These are phyloP conservation scores for Rhododendron henanense DNA, from an alignment of 148 eudicot genomes.

Conservation along the genomic window DNA sequence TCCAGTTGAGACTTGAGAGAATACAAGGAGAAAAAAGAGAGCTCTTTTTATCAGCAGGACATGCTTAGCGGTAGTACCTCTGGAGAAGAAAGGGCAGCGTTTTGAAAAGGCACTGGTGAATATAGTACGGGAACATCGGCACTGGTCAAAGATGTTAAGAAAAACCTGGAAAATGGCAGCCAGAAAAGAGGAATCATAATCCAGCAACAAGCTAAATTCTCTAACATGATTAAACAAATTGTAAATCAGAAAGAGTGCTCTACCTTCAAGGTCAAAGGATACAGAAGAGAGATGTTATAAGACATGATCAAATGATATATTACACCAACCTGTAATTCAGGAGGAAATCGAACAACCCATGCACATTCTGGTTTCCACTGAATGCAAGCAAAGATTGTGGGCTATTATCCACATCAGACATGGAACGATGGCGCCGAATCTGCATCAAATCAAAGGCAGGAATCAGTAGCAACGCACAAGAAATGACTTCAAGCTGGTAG, in stretches of 20 bases:
- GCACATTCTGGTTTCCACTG: conserved; percentile 66
- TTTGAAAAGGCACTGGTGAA: conserved; percentile 74
- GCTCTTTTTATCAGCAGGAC: neutral
- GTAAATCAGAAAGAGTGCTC: neutral
- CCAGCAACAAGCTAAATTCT: neutral
- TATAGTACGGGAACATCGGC: conserved; percentile 80
- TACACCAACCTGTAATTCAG: conserved; percentile 55
- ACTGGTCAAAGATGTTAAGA: conserved; percentile 47
- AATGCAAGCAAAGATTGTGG: conserved; percentile 72
- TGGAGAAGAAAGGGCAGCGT: conserved; percentile 82
- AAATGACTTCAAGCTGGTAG: neutral
- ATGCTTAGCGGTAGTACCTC: conserved; percentile 43
- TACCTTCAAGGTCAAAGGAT: neutral
- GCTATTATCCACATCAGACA: conserved; percentile 69
- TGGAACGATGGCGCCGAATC: conserved; percentile 52
- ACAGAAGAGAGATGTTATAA: neutral
- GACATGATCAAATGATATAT: neutral
- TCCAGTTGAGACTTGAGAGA: neutral
- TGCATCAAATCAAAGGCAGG: conserved; percentile 26
- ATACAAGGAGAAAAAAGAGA: neutral
- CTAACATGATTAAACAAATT: neutral
- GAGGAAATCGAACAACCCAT: conserved; percentile 79
- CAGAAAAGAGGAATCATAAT: conserved; percentile 4
- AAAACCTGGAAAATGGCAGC: conserved; percentile 43
- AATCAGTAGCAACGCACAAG: neutral